phyloP scores from a whole-genome alignment of 768 basidiomycete genomes.

The Mycena kentingensis region DNA sequence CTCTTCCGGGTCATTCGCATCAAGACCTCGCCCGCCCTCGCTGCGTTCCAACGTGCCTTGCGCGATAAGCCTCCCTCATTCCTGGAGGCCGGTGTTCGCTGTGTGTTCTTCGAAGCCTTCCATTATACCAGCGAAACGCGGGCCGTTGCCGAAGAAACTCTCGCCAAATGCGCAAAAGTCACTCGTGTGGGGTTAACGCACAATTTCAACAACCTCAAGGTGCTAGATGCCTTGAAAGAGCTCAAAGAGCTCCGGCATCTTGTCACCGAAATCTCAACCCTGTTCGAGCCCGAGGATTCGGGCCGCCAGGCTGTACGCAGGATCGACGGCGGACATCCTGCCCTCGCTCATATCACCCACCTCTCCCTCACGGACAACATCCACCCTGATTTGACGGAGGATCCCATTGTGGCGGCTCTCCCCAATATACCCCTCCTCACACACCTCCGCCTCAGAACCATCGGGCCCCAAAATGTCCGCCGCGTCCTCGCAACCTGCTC shows the following conservation, averaged over 20 bases:
- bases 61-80: neutral
- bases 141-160: neutral
- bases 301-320: no score
- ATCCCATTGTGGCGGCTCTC: no score
- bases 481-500: no score
- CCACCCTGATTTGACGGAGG: no score
- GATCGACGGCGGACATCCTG: no score
- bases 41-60: neutral
- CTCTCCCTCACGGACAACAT: no score
- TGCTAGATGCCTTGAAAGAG: neutral
- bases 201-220: neutral
- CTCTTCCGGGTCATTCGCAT: no score
- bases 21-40: no score
- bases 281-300: neutral
- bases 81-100: neutral
- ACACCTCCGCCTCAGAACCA: no score
- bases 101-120: neutral
- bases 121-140: neutral
- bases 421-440: no score
- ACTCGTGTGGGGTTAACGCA: neutral
- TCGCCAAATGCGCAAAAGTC: neutral
- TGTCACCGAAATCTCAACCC: neutral
- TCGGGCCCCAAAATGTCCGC: no score
- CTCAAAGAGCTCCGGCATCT: neutral
- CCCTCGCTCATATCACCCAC: no score